A percentile compares a stretch with the other conserved stretches of the same genome.
Conservation (phyloP, 345 rosid genomes). For the Brassica rapa region DNA sequence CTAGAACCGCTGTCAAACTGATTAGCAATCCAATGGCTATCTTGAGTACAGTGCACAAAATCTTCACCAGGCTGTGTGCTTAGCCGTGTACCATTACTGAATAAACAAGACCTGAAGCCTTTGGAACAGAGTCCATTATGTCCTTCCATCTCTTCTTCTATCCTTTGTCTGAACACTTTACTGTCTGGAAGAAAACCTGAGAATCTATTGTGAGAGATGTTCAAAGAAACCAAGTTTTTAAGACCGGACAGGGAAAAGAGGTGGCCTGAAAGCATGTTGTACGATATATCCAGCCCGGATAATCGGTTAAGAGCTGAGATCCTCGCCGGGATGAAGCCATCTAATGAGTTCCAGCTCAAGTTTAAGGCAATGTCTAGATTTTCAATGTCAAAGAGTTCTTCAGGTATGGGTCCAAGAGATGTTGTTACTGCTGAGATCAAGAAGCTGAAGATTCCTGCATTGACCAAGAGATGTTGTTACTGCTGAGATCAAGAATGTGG, state of each 20-base stretch:
- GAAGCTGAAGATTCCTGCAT: constrained; percentile 64
- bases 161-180: background rate
- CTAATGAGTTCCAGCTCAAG: constrained; percentile 69
- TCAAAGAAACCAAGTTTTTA: constrained; percentile 69
- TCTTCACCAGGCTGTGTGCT: background rate
- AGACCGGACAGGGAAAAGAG: constrained; percentile 48
- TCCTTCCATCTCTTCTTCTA: background rate
- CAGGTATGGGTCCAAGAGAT: constrained; percentile 58
- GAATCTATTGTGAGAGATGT: constrained; percentile 70
- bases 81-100: background rate
- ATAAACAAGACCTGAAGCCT: background rate
- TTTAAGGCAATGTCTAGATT: constrained; percentile 72
- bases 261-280: constrained; percentile 62
- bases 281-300: constrained; percentile 64
- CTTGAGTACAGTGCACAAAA: background rate
- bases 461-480: constrained; percentile 45
- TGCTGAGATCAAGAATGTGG: too few species aligned
- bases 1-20: background rate
- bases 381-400: constrained; percentile 54
- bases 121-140: background rate
- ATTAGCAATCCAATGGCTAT: constrained; percentile 3
- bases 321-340: constrained; percentile 55
- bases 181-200: background rate
- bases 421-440: constrained; percentile 68
- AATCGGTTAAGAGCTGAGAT: constrained; percentile 59